These are phyloP conservation scores for Ceriops tagal DNA, from an alignment of 345 rosid species.

Conservation along the genomic window DNA sequence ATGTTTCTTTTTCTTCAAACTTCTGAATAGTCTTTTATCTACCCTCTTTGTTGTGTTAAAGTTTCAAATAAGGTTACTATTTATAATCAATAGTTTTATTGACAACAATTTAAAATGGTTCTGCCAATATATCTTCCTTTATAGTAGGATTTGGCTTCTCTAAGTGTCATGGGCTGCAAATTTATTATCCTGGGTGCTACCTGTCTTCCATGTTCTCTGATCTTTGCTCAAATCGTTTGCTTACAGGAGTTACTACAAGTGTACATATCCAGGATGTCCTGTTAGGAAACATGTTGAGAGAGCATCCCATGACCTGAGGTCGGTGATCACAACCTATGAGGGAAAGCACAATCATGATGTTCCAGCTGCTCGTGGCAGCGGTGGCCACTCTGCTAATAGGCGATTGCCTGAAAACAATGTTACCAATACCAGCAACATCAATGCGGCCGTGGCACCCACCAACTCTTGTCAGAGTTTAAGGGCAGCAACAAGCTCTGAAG, in stretches of 20 bases:
- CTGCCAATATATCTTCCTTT: conserved; percentile 10
- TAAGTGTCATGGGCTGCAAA: background rate
- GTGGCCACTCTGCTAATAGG: conserved; percentile 38
- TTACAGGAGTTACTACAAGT: conserved; percentile 86
- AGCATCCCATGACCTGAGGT: conserved; percentile 69
- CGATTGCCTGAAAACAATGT: conserved; percentile 24
- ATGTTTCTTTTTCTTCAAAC: background rate
- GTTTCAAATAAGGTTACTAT: too few relatives aligned
- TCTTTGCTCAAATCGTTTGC: background rate
- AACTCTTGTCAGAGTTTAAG: conserved; percentile 28
- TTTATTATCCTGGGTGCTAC: background rate
- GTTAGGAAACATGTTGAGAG: conserved; percentile 93
- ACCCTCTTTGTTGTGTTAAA: too few relatives aligned
- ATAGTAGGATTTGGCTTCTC: background rate
- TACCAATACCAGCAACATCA: conserved; percentile 7
- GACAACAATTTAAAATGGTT: conserved; percentile 3
- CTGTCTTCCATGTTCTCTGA: background rate
- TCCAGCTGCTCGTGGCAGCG: conserved; percentile 75
- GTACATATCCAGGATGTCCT: conserved; percentile 72
- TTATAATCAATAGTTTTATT: too few relatives aligned
- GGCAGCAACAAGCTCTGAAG: conserved; percentile 22
- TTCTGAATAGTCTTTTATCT: too few relatives aligned
- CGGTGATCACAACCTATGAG: conserved; percentile 93
- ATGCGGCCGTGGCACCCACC: conserved; percentile 23
- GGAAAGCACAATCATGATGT: conserved; percentile 95